phyloP scores from a whole-genome alignment of 176 grass and related monocot species.

The Musa beccarii region DNA sequence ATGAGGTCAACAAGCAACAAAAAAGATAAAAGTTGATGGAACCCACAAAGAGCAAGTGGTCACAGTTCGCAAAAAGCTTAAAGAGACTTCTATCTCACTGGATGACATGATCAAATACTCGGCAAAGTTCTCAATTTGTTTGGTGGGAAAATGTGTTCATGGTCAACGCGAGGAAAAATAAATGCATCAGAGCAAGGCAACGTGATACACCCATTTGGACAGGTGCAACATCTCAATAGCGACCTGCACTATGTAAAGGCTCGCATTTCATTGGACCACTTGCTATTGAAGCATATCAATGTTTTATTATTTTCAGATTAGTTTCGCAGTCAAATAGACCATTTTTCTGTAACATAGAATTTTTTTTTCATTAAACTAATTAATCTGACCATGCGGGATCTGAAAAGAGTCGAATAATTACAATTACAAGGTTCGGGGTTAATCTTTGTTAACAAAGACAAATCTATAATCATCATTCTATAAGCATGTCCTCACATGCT shows the following conservation, averaged over 20 bases:
- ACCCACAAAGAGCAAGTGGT: not conserved
- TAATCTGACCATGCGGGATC: no score
- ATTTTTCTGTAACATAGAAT: no score
- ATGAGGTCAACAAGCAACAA: not conserved
- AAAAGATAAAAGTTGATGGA: not conserved
- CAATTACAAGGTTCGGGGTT: no score
- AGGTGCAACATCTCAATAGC: not conserved
- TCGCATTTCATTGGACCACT: not conserved
- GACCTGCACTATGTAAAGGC: not conserved
- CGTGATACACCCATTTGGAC: not conserved
- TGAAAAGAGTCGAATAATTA: no score
- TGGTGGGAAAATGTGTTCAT: not conserved
- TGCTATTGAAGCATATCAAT: not conserved
- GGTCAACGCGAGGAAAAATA: not conserved
- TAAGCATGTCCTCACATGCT: not conserved
- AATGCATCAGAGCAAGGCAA: not conserved
- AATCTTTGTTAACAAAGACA: not conserved
- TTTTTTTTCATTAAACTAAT: no score
- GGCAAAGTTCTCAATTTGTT: not conserved
- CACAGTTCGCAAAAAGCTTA: not conserved
- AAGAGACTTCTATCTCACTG: not conserved
- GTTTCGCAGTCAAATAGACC: no score
- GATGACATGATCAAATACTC: not conserved
- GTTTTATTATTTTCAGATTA: not conserved
- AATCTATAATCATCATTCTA: not conserved